phyloP scores from a whole-genome alignment of 164 flowering plant genomes.

The Paratinospora sagittata region DNA sequence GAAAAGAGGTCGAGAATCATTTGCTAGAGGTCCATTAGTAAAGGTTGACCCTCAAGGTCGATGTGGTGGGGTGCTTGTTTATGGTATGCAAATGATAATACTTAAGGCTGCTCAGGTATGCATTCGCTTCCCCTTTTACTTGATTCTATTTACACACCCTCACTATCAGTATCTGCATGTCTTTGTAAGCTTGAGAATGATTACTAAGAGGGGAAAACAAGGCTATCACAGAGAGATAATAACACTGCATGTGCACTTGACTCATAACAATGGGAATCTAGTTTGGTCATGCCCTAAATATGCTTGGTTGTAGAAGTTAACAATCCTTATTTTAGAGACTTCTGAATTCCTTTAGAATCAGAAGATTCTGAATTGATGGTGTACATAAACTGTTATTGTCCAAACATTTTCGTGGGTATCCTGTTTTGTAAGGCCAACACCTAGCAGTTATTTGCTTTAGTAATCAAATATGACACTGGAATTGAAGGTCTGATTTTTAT shows the following conservation, averaged over 20 bases:
- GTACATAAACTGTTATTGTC: background rate
- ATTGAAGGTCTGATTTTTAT: background rate
- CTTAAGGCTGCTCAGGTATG: constrained; percentile 90
- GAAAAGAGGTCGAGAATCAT: constrained; percentile 86
- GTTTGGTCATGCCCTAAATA: background rate
- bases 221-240: background rate
- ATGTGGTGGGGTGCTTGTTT: constrained; percentile 85
- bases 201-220: background rate
- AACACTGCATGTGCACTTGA: background rate
- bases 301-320: background rate
- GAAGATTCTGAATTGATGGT: background rate
- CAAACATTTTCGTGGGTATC: background rate
- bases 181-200: background rate
- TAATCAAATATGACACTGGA: background rate
- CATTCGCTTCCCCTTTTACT: constrained; percentile 15
- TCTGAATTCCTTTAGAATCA: background rate
- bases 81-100: constrained; percentile 82
- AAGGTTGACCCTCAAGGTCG: constrained; percentile 95
- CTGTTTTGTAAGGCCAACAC: background rate
- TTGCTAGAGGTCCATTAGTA: constrained; percentile 85
- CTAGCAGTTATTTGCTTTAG: background rate
- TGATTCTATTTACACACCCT: background rate
- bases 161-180: background rate
- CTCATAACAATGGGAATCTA: background rate
- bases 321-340: background rate